Conservation (phyloP, 805 yeast species). For the Yarrowia divulgata region DNA sequence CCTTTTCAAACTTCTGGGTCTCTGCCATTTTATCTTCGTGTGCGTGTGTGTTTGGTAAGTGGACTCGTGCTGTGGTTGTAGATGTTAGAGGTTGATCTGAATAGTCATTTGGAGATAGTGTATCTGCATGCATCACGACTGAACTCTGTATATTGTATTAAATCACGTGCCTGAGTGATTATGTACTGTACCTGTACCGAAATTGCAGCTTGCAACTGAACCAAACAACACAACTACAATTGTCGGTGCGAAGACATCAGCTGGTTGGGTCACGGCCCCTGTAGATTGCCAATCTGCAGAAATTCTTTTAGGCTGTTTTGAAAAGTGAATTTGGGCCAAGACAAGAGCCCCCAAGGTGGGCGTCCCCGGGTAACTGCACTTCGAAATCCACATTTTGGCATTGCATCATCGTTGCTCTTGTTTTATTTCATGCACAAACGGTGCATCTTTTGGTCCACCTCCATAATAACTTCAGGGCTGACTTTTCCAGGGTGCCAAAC, state of each 20-base stretch:
- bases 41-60: too few relatives aligned
- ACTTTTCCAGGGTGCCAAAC: too few relatives aligned
- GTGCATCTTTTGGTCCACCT: slow-evolving; percentile 1
- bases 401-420: background rate
- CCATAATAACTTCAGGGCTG: background rate
- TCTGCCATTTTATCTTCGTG: background rate
- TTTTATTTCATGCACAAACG: background rate
- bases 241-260: too few relatives aligned
- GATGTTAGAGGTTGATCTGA: slow-evolving; percentile 17
- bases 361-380: background rate
- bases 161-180: background rate
- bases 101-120: slow-evolving; percentile 26
- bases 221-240: background rate
- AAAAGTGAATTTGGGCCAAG: background rate
- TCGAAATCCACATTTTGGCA: background rate
- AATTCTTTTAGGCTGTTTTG: background rate
- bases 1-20: background rate
- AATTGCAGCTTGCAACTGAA: background rate
- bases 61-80: background rate
- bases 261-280: too few relatives aligned
- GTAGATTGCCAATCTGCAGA: too few relatives aligned
- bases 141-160: slow-evolving; percentile 10
- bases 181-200: background rate
- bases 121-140: slow-evolving; percentile 26
- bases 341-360: background rate